Conservation (phyloP, 2,329 filamentous ascomycete species). For the Penicillium crustosum region DNA sequence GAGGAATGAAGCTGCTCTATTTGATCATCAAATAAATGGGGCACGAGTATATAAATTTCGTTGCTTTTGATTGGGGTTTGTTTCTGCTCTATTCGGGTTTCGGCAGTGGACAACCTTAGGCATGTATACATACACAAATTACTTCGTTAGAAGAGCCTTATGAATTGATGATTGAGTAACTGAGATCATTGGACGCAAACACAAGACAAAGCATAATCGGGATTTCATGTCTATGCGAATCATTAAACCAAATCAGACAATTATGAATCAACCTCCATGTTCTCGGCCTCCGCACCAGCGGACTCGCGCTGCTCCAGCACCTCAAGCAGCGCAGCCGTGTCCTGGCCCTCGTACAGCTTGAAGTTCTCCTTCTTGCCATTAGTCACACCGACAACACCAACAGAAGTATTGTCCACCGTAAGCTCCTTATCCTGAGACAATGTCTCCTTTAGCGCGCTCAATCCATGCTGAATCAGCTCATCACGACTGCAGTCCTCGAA, state of each 20-base stretch:
- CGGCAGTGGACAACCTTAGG: not conserved
- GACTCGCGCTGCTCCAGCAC: slow-evolving; percentile 53
- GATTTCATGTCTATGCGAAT: slow-evolving; percentile 35
- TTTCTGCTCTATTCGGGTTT: not conserved
- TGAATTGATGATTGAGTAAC: slow-evolving; percentile 10
- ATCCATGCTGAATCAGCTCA: slow-evolving; percentile 84
- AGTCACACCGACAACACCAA: slow-evolving; percentile 74
- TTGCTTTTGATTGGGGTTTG: not conserved
- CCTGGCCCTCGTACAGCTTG: slow-evolving; percentile 85
- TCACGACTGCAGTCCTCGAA: slow-evolving; percentile 77
- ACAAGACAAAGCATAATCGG: slow-evolving; percentile 22
- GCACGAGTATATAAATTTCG: not conserved
- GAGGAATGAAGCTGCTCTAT: slow-evolving; percentile 50
- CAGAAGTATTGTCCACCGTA: slow-evolving; percentile 93
- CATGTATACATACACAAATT: slow-evolving; percentile 1
- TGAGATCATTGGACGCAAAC: slow-evolving; percentile 3
- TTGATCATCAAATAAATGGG: not conserved
- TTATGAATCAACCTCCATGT: slow-evolving; percentile 59
- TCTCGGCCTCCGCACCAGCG: slow-evolving; percentile 46
- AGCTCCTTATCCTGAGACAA: slow-evolving; percentile 96
- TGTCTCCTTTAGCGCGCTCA: slow-evolving; percentile 91
- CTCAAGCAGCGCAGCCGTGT: slow-evolving; percentile 83
- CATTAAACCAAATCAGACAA: slow-evolving; percentile 27
- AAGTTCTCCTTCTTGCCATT: slow-evolving; percentile 70
- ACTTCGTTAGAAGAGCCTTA: slow-evolving; percentile 2